phyloP scores from a whole-genome alignment of 805 yeast genomes.

The Saturnispora silvae region DNA sequence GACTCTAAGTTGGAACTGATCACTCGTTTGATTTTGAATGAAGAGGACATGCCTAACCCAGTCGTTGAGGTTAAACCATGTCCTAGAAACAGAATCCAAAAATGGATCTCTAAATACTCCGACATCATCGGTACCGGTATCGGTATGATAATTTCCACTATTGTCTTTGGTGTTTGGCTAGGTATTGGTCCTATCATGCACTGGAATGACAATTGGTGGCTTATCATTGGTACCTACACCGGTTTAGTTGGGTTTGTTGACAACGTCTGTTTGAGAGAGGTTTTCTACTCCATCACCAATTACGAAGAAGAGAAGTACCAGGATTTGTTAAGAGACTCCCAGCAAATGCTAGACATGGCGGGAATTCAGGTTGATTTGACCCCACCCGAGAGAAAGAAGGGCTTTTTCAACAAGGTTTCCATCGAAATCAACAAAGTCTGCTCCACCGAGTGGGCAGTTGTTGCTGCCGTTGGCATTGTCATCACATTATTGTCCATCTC shows the following conservation, averaged over 20 bases:
- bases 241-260: constrained; percentile 33
- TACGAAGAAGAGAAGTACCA: constrained; percentile 17
- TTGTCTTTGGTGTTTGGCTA: constrained; percentile 29
- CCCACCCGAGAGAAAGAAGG: constrained; percentile 7
- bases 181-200: constrained; percentile 26
- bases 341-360: constrained; percentile 20
- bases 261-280: constrained; percentile 31
- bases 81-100: constrained; percentile 8
- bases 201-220: constrained; percentile 32
- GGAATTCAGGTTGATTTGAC: constrained; percentile 15
- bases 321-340: constrained; percentile 23
- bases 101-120: constrained; percentile 24
- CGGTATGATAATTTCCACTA: constrained; percentile 26
- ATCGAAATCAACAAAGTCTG: constrained; percentile 20
- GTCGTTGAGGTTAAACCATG: constrained; percentile 20
- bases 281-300: constrained; percentile 21
- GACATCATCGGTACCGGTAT: constrained; percentile 32
- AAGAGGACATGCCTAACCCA: constrained; percentile 14
- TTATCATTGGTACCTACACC: constrained; percentile 34
- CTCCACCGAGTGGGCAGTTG: constrained; percentile 25
- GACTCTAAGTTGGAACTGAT: constrained; percentile 23
- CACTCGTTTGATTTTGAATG: constrained; percentile 1
- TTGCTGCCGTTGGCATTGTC: constrained; percentile 20
- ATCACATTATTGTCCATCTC: constrained; percentile 25
- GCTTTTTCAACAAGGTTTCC: constrained; percentile 12